Base-by-base conservation (phyloP, 2,329 filamentous ascomycete genomes). In the Trichoderma oligosporum region DNA sequence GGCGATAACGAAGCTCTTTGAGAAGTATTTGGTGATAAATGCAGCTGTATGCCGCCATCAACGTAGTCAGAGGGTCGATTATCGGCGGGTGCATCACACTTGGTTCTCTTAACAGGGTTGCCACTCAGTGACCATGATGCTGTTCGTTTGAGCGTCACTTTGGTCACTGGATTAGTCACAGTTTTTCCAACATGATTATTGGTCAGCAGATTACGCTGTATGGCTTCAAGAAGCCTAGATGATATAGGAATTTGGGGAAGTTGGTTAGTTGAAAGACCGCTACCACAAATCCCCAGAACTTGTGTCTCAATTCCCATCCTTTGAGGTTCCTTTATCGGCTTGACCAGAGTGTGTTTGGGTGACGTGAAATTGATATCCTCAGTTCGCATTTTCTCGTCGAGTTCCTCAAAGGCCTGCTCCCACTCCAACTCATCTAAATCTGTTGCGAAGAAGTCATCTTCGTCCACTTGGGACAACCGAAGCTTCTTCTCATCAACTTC, bases 401-500 rank as follows among this genome's bases (percentile, higher is more conserved):
- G 22, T 7, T 27, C 14, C 20, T 14, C n/a, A 29, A 14, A 4
- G 4, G 35, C 31, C 14, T 55, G 41, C 16, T 16, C 41, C 7
- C 18, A 38, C 18, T 35, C 45, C 9, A 14, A 29, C 11, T 9
- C 38, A 42, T 45, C 46, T 3, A n/a, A 38, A 24, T 29, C 29
- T 12, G 22, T n/a, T 25, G n/a, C 27, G 4, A 42, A 29, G 14
- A 44, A 9, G 29, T 6, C 31, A 31, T 22, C 18, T 39, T 82
- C 80, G 46, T 84, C 81, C 41, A 78, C 69, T n/a, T 76, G 71
- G 25, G 72, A 65, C 54, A 74, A 69, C 7, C 78, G 69, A 24
- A 86, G 82, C 20, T 77, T 79, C 27, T 75, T 74, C 63, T 90
- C 86, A 63, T 92, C 86, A 4, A 91, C 83, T 20, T 85, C 76